These are phyloP conservation scores for Reutealis trisperma DNA, from an alignment of 345 rosid genomes.

Conservation along the genomic window DNA sequence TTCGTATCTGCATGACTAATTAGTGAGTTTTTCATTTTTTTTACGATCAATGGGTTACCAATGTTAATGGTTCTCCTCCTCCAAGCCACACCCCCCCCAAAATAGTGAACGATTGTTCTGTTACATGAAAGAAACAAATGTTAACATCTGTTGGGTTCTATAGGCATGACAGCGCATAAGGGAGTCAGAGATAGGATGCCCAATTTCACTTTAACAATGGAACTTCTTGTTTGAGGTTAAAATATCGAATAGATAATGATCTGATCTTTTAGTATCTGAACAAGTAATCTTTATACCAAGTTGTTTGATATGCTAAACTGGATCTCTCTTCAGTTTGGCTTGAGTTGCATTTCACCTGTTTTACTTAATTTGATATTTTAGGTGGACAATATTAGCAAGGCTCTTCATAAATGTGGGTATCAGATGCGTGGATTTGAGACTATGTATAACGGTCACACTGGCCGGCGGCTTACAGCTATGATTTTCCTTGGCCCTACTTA, in stretches of 20 bases:
- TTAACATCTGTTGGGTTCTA: not conserved
- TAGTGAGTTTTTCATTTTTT: not conserved
- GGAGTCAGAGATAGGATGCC: no score
- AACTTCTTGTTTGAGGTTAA: not conserved
- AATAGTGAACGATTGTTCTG: not conserved
- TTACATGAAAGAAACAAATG: not conserved
- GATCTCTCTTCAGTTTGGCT: no score
- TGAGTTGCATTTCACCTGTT: not conserved
- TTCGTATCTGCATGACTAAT: not conserved
- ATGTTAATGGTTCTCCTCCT: not conserved
- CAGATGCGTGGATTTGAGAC: constrained; percentile 99
- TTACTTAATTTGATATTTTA: constrained; percentile 21
- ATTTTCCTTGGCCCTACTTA: constrained; percentile 98
- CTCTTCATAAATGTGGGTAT: constrained; percentile 96
- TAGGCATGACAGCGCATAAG: no score
- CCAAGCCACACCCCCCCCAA: no score
- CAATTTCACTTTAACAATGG: not conserved
- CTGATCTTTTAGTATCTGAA: not conserved
- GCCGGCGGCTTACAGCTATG: constrained; percentile 81
- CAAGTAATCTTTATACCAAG: not conserved
- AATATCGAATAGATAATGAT: not conserved
- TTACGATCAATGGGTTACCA: not conserved
- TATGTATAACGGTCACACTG: constrained; percentile 97
- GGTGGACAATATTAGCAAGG: constrained; percentile 99
- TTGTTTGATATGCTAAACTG: not conserved